These are phyloP conservation scores for Huntiella savannae DNA, from an alignment of 2,329 filamentous ascomycete species.

Conservation along the genomic window DNA sequence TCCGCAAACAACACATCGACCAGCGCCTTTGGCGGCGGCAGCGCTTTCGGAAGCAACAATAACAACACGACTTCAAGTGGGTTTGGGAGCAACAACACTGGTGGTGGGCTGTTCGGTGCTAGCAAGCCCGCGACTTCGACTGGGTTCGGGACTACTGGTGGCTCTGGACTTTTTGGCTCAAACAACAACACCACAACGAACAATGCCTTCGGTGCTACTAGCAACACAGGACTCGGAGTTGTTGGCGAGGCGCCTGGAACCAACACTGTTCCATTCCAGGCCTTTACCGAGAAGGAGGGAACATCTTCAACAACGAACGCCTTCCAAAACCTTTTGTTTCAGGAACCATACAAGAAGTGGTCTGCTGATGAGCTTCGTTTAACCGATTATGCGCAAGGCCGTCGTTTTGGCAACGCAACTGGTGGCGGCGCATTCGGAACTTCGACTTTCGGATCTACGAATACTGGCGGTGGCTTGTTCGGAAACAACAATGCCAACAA, in stretches of 20 bases:
- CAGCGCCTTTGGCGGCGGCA: constrained; percentile 14
- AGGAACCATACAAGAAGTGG: constrained; percentile 69
- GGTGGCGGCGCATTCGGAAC: constrained; percentile 74
- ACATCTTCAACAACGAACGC: constrained; percentile 36
- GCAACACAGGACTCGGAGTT: constrained; percentile 31
- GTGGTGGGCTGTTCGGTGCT: constrained; percentile 32
- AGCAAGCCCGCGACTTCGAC: constrained; percentile 20
- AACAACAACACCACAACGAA: neutral
- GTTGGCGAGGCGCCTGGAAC: constrained; percentile 49
- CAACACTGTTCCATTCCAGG: constrained; percentile 45
- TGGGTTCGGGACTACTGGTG: constrained; percentile 28
- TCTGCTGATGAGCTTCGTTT: constrained; percentile 71
- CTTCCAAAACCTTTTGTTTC: constrained; percentile 65
- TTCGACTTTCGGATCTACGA: constrained; percentile 27
- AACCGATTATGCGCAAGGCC: constrained; percentile 74
- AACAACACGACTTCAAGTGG: constrained; percentile 14
- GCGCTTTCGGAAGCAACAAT: constrained; percentile 23
- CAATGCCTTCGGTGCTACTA: constrained; percentile 23
- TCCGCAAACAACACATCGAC: constrained; percentile 19
- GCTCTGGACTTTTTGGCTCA: constrained; percentile 29
- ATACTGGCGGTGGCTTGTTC: constrained; percentile 17
- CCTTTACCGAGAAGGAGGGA: constrained; percentile 55
- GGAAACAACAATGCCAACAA: constrained; percentile 14
- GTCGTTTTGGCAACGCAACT: constrained; percentile 63
- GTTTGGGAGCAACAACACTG: constrained; percentile 13